Conservation (phyloP, 495 filamentous ascomycete species). For the Daldinia grandis region DNA sequence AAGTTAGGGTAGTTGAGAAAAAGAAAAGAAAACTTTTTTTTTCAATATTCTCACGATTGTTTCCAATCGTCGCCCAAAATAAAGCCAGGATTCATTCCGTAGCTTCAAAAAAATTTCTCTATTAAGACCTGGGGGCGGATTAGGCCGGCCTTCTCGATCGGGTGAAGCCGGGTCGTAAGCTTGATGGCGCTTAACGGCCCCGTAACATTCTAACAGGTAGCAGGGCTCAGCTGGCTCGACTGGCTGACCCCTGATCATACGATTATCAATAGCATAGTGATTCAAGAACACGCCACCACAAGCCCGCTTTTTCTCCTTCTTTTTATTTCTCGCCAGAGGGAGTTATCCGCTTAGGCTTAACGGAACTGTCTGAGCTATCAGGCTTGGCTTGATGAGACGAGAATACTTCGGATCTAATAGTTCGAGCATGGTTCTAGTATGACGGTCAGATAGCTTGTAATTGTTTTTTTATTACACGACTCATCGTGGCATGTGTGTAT, state of each 20-base stretch:
- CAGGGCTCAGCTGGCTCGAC: conserved; percentile 9
- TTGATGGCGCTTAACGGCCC: conserved; percentile 2
- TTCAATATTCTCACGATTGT: background rate
- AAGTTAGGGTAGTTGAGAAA: background rate
- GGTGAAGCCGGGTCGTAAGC: conserved; percentile 34
- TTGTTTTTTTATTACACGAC: background rate
- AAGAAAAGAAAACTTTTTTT: background rate
- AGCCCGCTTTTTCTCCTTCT: conserved; percentile 18
- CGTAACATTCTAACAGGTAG: conserved; percentile 30
- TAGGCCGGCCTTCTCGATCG: conserved; percentile 8
- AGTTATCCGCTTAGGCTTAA: conserved; percentile 24
- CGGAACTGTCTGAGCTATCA: conserved; percentile 8
- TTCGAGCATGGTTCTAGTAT: conserved; percentile 37
- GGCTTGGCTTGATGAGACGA: conserved; percentile 35
- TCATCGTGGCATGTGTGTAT: conserved; percentile 11
- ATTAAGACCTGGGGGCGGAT: background rate
- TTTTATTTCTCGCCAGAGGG: conserved; percentile 17
- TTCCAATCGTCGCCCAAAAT: background rate
- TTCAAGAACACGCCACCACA: conserved; percentile 36
- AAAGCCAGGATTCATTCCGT: background rate
- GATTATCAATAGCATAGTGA: conserved; percentile 34
- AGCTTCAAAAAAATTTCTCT: background rate
- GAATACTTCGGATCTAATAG: conserved; percentile 40
- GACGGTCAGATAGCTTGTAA: background rate
- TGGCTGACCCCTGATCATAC: conserved; percentile 29